Evolutionary conservation across 2,329 filamentous ascomycete species (phyloP), one percentile per base, ranked within the genome.

Genomic region (Ophiocordyceps sinensis): DNA sequence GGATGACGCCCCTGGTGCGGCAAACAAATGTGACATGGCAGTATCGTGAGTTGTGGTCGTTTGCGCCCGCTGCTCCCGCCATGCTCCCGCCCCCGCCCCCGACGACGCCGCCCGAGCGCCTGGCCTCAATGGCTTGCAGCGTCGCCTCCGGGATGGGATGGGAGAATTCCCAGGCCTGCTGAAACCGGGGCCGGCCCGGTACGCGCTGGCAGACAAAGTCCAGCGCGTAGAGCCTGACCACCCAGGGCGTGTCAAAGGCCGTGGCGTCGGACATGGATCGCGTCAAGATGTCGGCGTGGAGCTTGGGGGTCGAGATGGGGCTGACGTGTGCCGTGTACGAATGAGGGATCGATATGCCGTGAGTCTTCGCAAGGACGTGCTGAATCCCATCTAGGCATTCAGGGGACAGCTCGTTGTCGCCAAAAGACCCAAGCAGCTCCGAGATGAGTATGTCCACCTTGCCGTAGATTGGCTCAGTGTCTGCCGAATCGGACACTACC

Each of bases 301-400:
- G 72, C 49, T 82, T 84, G 4, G 91, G 91, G 2, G 87, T 84
- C 1, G 88, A 76, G 49, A 98, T 85, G 1, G 93, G 91, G n/a
- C 84, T 88, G 45, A 95, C 66, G 58, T 95, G 87, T 4, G 91
- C 89, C 1, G 87, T 94, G 65, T 98, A 98, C 28, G 84, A 91
- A 47, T 79, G 75, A 1, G 91, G 91, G 47, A 98, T 96, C 1
- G 86, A 95, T 51, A 98, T 89, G 30, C 91, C 93, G 52, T 89
- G 76, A 1, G 73, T 70, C 0, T 82, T 67, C 11, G 75, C 67
- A n/a, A 98, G 66, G 36, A 96, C 83, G 53, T 89, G 82, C 56
- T 95, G 89, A 39, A 96, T 88, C 36, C 91, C 91, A 57, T 98
- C 91, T 11, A 98, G 71, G 54, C 91, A 98, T 64, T 98, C 91